A percentile compares a stretch with the other conserved stretches of the same genome.
These are phyloP conservation scores for Phyllachora maydis DNA, from an alignment of 2,329 filamentous ascomycete species.

Conservation along the genomic window DNA sequence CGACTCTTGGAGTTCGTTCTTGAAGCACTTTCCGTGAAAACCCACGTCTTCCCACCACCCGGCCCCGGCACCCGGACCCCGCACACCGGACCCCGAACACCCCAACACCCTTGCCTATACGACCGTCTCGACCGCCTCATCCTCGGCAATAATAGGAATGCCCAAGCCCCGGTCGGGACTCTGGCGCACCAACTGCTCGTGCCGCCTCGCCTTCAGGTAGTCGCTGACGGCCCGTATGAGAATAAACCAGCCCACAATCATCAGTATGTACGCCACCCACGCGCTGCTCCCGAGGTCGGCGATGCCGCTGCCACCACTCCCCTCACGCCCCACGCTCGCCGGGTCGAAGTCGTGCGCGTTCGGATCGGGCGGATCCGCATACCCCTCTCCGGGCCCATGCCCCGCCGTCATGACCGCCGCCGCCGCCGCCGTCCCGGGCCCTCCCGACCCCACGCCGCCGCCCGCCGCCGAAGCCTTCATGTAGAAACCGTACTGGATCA, in stretches of 20 bases:
- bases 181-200: constrained; percentile 83
- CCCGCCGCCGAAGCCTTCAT: constrained; percentile 47
- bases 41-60: too few relatives aligned
- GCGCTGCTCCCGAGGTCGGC: constrained; percentile 52
- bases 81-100: too few relatives aligned
- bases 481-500: constrained; percentile 93
- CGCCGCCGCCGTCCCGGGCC: constrained; percentile 18
- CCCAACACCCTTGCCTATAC: too few relatives aligned
- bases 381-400: too few relatives aligned
- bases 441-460: constrained; percentile 15
- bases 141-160: constrained; percentile 70
- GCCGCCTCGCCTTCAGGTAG: constrained; percentile 68
- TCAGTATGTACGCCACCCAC: constrained; percentile 79
- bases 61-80: constrained; percentile 1
- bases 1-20: too few relatives aligned
- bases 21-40: too few relatives aligned
- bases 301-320: constrained; percentile 15
- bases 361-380: constrained; percentile 59
- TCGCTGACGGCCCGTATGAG: constrained; percentile 86
- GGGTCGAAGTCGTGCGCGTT: constrained; percentile 82
- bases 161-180: constrained; percentile 77
- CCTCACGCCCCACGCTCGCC: constrained; percentile 27
- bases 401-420: too few relatives aligned
- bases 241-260: constrained; percentile 98
- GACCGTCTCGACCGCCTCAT: constrained; percentile 58